Base-by-base conservation (phyloP, 768 basidiomycete genomes). In the Rhodotorula diobovata region DNA sequence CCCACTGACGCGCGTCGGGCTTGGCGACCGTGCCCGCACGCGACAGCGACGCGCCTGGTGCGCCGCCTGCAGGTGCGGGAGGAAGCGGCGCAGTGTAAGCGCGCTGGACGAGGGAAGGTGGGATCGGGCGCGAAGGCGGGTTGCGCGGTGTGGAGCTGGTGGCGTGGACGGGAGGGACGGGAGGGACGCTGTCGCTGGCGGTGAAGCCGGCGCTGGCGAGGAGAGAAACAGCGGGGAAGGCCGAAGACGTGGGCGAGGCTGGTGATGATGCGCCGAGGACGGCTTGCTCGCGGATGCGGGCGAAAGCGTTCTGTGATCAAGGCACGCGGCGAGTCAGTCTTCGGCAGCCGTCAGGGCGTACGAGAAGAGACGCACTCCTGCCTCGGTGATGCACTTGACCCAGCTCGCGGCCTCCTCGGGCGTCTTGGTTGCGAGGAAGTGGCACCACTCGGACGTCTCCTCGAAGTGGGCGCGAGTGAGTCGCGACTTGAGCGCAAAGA, bases 401-500 rank as follows among this genome's bases (percentile, higher is more conserved):
- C 92, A 94, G 46, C 82, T 81, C 72, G 85, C 84, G 50, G 90
- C 90, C 59, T 91, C 90, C 50, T 66, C 70, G 6, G 83, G 85
- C 76, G 87, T 86, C 54, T 87, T 85, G 73, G 90, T 90, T 39
- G 88, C 88, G 78, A 98, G 93, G 59, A 88, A 83, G 78, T 96
- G 93, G 66, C 92, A 79, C 81, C 94, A 97, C 77, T 98, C 93
- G 41, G 87, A 84, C 9, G 68, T 62, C 21, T 76, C 66, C 37
- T 70, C 69, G 34, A 68, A 72, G 45, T 76, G 61, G 2, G 68
- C 66, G 12, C 68, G 56, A 0, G 68, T 69, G 2, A 73, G 35
- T 86, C 86, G 79, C 91, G 91, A 91, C 81, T 94, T 94, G 77
- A 94, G 81, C 46, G 90, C 87, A 78, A 97, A 95, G 32, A 88